Evolutionary conservation across 2,329 filamentous ascomycete genomes (phyloP).

Genomic region (Monilinia vaccinii-corymbosi): DNA sequence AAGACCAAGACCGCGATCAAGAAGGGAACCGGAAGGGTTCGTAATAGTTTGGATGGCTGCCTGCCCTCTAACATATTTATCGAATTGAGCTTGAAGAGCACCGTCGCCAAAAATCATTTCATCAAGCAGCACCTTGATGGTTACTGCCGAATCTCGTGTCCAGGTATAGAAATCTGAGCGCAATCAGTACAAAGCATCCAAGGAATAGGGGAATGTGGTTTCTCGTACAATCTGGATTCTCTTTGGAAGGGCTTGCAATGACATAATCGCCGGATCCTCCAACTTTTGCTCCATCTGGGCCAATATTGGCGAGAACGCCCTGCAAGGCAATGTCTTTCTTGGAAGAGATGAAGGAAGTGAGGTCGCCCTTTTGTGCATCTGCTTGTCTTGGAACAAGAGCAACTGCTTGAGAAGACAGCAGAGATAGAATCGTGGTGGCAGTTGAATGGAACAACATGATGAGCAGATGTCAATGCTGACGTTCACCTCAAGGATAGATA

Average conservation of each 20-base stretch:
- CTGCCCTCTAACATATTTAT: constrained; percentile 60
- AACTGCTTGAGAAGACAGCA: background rate
- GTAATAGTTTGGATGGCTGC: constrained; percentile 46
- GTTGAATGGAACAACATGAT: background rate
- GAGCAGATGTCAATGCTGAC: background rate
- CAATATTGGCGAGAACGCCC: constrained; percentile 47
- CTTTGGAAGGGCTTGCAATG: constrained; percentile 46
- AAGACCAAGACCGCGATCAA: constrained; percentile 41
- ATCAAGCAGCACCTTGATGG: constrained; percentile 60
- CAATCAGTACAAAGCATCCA: constrained; percentile 5
- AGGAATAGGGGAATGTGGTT: background rate
- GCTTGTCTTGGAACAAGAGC: background rate
- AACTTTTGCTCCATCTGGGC: constrained; percentile 39
- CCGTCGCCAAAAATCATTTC: constrained; percentile 47
- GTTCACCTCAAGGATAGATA: background rate
- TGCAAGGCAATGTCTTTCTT: constrained; percentile 41
- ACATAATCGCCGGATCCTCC: constrained; percentile 42
- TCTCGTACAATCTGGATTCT: constrained; percentile 42
- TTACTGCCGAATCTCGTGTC: constrained; percentile 67
- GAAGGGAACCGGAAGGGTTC: constrained; percentile 40
- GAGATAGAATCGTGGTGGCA: background rate
- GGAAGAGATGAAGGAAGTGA: constrained; percentile 33
- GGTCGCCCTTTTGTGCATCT: constrained; percentile 11
- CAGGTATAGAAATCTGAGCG: constrained; percentile 64
- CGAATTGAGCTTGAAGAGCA: constrained; percentile 41